These are phyloP conservation scores for Mallotus repandus DNA, from an alignment of 441 rosid species.

Conservation along the genomic window DNA sequence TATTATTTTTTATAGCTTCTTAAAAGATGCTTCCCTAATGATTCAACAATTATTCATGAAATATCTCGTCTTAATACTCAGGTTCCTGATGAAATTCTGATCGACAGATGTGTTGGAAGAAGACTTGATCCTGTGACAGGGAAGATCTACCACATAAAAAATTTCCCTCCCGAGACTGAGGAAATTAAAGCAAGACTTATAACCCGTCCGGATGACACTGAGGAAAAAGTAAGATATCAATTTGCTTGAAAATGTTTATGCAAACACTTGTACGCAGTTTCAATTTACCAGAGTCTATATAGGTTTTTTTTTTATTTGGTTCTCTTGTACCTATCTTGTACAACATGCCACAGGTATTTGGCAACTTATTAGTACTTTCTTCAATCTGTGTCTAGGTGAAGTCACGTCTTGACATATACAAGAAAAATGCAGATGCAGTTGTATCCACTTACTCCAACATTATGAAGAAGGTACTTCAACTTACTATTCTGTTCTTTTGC, in stretches of 20 bases:
- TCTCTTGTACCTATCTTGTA: neutral
- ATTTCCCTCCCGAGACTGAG: conserved; percentile 67
- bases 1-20: neutral
- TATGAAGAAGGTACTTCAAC: conserved; percentile 50
- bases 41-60: conserved; percentile 21
- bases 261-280: neutral
- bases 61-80: conserved; percentile 38
- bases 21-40: conserved; percentile 8
- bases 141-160: conserved; percentile 75
- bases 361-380: conserved; percentile 18
- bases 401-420: conserved; percentile 76
- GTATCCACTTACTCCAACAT: conserved; percentile 56
- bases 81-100: conserved; percentile 94
- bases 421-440: conserved; percentile 69
- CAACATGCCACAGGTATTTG: conserved; percentile 5
- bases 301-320: neutral
- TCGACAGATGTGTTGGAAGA: conserved; percentile 91
- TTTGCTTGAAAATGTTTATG: neutral
- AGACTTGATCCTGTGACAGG: conserved; percentile 74
- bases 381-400: conserved; percentile 50
- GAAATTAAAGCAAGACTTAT: conserved; percentile 76
- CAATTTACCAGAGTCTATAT: neutral
- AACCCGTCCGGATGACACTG: conserved; percentile 85
- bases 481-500: neutral
- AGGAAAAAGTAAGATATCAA: conserved; percentile 53